phyloP scores from a whole-genome alignment of 345 rosid genomes.

The Sonneratia caseolaris region DNA sequence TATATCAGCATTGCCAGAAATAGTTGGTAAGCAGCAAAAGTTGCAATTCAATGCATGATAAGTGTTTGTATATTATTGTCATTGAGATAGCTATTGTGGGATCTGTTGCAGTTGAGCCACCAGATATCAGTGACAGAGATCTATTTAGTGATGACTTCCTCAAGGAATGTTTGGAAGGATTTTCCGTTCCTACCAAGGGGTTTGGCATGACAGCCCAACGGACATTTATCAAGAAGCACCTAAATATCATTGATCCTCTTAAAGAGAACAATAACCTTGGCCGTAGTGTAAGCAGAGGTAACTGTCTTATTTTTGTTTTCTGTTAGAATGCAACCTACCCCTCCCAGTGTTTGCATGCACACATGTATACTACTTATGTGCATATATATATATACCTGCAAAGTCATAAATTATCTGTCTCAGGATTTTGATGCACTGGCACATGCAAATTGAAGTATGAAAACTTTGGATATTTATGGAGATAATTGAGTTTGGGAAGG shows the following conservation, averaged over 20 bases:
- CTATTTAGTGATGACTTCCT: conserved; percentile 62
- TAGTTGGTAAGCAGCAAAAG: conserved; percentile 41
- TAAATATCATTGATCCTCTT: conserved; percentile 80
- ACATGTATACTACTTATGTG: background rate
- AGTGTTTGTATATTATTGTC: background rate
- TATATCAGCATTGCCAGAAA: conserved; percentile 55
- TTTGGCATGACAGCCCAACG: conserved; percentile 44
- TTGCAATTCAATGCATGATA: background rate
- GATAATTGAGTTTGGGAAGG: background rate
- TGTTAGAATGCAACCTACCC: background rate
- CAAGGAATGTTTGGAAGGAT: conserved; percentile 45
- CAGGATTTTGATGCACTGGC: background rate
- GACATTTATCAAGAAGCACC: conserved; percentile 55
- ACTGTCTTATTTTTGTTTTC: background rate
- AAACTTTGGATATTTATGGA: background rate
- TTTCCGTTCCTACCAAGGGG: conserved; percentile 52
- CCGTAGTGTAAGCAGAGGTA: conserved; percentile 96
- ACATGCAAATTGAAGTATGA: background rate
- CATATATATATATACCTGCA: background rate
- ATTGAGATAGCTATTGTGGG: background rate
- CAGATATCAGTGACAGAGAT: conserved; percentile 49
- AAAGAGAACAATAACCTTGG: conserved; percentile 86
- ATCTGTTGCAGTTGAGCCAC: conserved; percentile 36
- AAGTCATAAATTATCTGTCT: background rate
- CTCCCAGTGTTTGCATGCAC: background rate